phyloP scores from a whole-genome alignment of 805 yeast species.

The Candida easanensis region DNA sequence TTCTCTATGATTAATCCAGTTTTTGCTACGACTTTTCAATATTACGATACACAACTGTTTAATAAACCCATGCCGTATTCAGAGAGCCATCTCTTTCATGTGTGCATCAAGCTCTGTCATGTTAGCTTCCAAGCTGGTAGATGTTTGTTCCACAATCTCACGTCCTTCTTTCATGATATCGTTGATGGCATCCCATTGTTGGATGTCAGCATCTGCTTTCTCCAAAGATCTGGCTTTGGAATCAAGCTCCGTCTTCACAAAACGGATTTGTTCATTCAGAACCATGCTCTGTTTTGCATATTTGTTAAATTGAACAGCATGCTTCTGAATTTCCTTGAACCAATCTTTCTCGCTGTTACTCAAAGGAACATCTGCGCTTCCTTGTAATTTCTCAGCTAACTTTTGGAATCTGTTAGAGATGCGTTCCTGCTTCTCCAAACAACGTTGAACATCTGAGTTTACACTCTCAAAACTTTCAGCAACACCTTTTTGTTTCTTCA shows the following conservation, averaged over 20 bases:
- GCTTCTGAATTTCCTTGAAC: conserved; percentile 41
- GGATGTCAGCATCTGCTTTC: conserved; percentile 5
- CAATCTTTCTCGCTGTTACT: conserved; percentile 42
- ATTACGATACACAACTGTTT: neutral
- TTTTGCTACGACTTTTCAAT: neutral
- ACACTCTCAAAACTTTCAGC: conserved; percentile 7
- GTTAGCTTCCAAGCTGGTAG: conserved; percentile 14
- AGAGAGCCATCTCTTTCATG: conserved; percentile 8
- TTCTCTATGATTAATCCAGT: neutral
- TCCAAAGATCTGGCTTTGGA: conserved; percentile 2
- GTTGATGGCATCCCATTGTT: conserved; percentile 33
- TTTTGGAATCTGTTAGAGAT: conserved; percentile 31
- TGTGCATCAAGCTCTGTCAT: conserved; percentile 23
- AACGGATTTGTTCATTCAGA: conserved; percentile 29
- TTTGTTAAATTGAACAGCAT: conserved; percentile 31
- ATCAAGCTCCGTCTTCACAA: conserved; percentile 28
- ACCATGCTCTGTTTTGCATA: conserved; percentile 28
- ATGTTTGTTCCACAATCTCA: conserved; percentile 24
- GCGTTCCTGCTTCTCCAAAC: conserved; percentile 31
- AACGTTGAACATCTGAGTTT: neutral
- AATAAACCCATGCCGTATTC: neutral
- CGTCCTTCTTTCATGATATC: conserved; percentile 33
- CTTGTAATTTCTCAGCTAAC: conserved; percentile 28
- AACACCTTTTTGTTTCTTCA: conserved; percentile 16
- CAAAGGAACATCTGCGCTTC: conserved; percentile 30